Percentiles rank a stretch among this genome's conserved stretches.
phyloP scores from a whole-genome alignment of 805 yeast genomes.

The Candida nonsorbophila region DNA sequence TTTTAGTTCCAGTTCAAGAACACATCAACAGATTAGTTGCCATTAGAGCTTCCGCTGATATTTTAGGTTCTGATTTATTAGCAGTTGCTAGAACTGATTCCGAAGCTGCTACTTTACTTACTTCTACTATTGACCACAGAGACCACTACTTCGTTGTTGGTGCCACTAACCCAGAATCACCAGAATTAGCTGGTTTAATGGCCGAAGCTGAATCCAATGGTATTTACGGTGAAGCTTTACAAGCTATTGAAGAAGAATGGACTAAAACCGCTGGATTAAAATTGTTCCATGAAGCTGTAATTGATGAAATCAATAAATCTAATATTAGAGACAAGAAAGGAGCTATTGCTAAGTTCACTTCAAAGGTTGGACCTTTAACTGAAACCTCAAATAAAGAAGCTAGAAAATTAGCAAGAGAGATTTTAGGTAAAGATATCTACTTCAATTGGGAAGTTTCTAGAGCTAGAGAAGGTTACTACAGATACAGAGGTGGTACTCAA shows the following conservation, averaged over 20 bases:
- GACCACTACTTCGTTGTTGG: slow-evolving; percentile 93
- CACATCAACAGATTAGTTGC: slow-evolving; percentile 93
- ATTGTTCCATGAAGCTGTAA: slow-evolving; percentile 86
- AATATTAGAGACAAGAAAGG: slow-evolving; percentile 53
- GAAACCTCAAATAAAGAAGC: slow-evolving; percentile 78
- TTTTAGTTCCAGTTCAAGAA: slow-evolving; percentile 94
- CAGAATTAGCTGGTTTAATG: slow-evolving; percentile 72
- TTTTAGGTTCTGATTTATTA: slow-evolving; percentile 79
- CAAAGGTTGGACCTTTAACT: slow-evolving; percentile 69
- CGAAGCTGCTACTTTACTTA: slow-evolving; percentile 93
- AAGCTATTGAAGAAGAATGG: slow-evolving; percentile 79
- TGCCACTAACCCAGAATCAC: slow-evolving; percentile 77
- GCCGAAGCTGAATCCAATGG: slow-evolving; percentile 77
- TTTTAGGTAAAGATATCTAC: slow-evolving; percentile 77
- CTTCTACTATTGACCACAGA: slow-evolving; percentile 90
- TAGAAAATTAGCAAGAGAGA: slow-evolving; percentile 62
- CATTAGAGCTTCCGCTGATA: slow-evolving; percentile 92
- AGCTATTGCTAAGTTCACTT: slow-evolving; percentile 60
- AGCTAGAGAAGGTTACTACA: slow-evolving; percentile 94
- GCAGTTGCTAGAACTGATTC: slow-evolving; percentile 95
- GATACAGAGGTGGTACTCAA: slow-evolving; percentile 93
- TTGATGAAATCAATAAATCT: slow-evolving; percentile 69
- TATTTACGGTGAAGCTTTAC: slow-evolving; percentile 63
- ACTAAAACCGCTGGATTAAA: slow-evolving; percentile 73
- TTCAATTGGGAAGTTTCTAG: slow-evolving; percentile 95